phyloP scores from a whole-genome alignment of 371 early-diverging fungal species.

The Blastocladiella emersonii region DNA sequence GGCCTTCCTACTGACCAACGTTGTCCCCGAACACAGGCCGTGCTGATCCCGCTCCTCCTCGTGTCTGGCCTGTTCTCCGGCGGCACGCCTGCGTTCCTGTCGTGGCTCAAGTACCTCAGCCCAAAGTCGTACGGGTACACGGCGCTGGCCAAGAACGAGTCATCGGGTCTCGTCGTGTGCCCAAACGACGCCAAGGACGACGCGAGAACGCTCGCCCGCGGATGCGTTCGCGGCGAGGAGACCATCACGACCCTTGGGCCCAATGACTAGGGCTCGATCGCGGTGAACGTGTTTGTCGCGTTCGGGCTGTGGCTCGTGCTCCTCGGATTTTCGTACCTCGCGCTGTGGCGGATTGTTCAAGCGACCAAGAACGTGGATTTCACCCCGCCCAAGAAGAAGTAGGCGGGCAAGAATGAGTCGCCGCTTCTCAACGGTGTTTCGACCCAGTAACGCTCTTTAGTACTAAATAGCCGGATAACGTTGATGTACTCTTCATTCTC shows the following conservation, averaged over 20 bases:
- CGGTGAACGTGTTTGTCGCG: neutral
- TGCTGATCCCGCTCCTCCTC: neutral
- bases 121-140: slow-evolving; percentile 26
- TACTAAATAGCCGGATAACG: too few species aligned
- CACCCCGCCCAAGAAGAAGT: too few species aligned
- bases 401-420: too few species aligned
- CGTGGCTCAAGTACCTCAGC: slow-evolving; percentile 44
- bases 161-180: slow-evolving; percentile 30
- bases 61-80: slow-evolving; percentile 46
- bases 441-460: too few species aligned
- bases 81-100: slow-evolving; percentile 37
- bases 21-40: too few species aligned
- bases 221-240: neutral
- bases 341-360: neutral
- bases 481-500: too few species aligned
- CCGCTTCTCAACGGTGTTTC: too few species aligned
- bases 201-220: neutral
- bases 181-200: neutral
- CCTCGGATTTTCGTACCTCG: neutral
- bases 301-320: neutral
- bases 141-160: slow-evolving; percentile 38
- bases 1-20: too few species aligned
- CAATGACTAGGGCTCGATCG: neutral
- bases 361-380: neutral
- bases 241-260: neutral